Percentiles rank a stretch among this genome's conserved stretches.
Evolutionary conservation across 352 stramenopile genomes (phyloP).

Genomic region (Blastocystis sp.): DNA sequence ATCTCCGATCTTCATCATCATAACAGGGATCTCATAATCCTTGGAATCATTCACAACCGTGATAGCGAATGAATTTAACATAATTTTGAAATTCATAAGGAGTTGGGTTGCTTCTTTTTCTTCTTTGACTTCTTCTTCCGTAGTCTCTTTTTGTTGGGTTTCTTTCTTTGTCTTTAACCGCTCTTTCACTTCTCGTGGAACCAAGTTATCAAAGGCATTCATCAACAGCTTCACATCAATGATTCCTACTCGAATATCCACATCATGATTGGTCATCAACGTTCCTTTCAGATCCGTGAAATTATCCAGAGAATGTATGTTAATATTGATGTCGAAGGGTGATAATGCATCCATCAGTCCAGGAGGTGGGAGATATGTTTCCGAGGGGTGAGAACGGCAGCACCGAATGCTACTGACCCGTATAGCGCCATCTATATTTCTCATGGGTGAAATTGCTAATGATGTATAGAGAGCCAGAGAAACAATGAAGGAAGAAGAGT

Average conservation of each 20-base stretch:
- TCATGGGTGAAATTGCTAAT: not conserved
- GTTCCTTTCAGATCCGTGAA: not conserved
- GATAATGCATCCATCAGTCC: conserved; percentile 6
- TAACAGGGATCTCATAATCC: conserved; percentile 40
- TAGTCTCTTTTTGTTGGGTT: not conserved
- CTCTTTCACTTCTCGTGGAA: not conserved
- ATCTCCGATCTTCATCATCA: conserved; percentile 7
- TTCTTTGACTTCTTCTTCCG: not conserved
- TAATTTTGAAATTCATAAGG: not conserved
- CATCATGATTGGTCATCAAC: conserved; percentile 23
- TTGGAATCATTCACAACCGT: conserved; percentile 61
- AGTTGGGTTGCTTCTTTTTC: not conserved
- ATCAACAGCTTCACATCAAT: conserved; percentile 51
- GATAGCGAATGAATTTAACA: not conserved
- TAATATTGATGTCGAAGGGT: conserved; percentile 42
- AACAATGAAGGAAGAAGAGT: conserved; percentile 20
- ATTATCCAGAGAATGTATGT: not conserved
- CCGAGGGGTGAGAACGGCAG: conserved; percentile 13
- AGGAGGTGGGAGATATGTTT: not conserved
- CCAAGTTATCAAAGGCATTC: not conserved
- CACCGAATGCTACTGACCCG: conserved; percentile 37
- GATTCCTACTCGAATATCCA: conserved; percentile 34
- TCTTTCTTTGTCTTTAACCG: conserved; percentile 8
- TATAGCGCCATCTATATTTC: not conserved
- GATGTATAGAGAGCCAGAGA: not conserved